Base-by-base conservation (phyloP, 345 rosid species). In the Murraya koenigii region DNA sequence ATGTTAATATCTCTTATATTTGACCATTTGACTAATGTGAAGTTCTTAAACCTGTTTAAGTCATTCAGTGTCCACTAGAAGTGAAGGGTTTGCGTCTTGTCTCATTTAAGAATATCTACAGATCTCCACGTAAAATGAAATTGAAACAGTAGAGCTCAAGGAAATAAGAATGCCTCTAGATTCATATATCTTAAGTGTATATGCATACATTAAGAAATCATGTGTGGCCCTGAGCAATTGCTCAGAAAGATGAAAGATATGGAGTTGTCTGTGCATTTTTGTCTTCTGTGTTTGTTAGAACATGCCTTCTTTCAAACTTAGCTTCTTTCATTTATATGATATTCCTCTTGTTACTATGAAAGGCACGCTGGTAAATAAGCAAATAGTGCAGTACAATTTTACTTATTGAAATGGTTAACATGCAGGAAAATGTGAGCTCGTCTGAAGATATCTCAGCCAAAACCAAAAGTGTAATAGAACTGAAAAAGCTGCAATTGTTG, bases 401-500 rank as follows among this genome's bases (percentile, higher is more conserved):
- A 2, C 26, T 61, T 58, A 28, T 71, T 39, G 76, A 65, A 65
- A 59, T 65, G 63, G 41, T 60, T 74, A 14, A 20, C 39, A 19
- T 75, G 82, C 86, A 94, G 98, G 90, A 84, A 84, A 85, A 84
- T 79, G 98, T 91, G 76, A 92, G 88, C 84, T 89, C 86, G 26
- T 92, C 97, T 62, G 95, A 92, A 83, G 96, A 92, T 85, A 87
- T 92, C 76, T 91, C 94, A 77, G 88, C 94, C 77, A 94, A 88
- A 82, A 94, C 98, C 80, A 94, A 87, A 85, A 92, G 94, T 79
- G 97, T 94, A 74, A 94, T 94, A 62, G 98, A 91, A 85, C 78
- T 94, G 88, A 94, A 94, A 83, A 94, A 92, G 85, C 97, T 94
- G 71, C 97, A 94, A 84, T 79, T 94, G 55, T 79, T 91, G 78